Base-by-base conservation (phyloP, 805 yeast genomes). In the Ogataea parapolymorpha region DNA sequence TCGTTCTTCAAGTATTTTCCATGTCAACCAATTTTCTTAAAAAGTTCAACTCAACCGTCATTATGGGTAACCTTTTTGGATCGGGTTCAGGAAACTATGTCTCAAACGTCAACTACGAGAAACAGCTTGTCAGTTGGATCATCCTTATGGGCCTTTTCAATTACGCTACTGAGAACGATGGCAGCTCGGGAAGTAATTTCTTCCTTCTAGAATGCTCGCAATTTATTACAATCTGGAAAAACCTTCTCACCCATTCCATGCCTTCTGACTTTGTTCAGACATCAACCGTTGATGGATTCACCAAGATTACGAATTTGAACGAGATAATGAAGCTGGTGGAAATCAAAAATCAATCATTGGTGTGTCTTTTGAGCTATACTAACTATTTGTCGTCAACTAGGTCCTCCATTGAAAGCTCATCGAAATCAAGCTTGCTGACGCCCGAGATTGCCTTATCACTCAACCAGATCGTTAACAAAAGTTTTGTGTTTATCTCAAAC, bases 141-240 rank as follows among this genome's bases (percentile, higher is more conserved):
- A 53, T 82, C 17, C 53, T 85, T 16, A 67, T 71, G 45, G 91
- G 91, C 2, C 58, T 83, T 4, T 75, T 84, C 70, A 74, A 79
- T 36, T 74, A 77, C 52, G 63, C 59, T 2, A 50, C 62, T 3
- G 59, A 59, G 29, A 47, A 45, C 6, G 45, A 47, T 20, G 54
- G 62, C 1, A 31, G 40, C 6, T 42, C 57, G 0, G 84, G 82
- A 26, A 71, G 72, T 12, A 63, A 68, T 17, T 74, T 77, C 41
- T 65, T 85, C 26, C 65, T 70, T 37, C 66, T 77, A 41, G 82
- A 81, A 48, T 63, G 73, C 11, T 71, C 79, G 3, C 87, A 81
- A 49, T 66, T 85, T 36, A 59, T 84, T 33, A 58, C 69, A 8
- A 66, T 83, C 42, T 85, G 90, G 90, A 79, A 79, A 46, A 71